Evolutionary conservation across 2,329 filamentous ascomycete species (phyloP).

Genomic region (Byssothecium circinans): DNA sequence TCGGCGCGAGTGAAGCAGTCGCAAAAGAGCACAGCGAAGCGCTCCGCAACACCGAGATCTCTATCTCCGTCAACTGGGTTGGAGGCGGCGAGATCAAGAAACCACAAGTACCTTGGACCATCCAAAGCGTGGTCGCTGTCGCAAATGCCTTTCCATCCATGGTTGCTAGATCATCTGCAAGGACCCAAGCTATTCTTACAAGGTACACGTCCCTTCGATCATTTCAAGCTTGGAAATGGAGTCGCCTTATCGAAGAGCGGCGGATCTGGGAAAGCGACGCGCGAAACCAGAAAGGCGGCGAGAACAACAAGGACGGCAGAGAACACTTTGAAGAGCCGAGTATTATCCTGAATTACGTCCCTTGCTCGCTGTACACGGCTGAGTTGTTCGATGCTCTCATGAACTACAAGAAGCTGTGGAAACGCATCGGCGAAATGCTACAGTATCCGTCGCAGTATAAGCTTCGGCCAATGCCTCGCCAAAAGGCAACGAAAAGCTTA

Average conservation of each 20-base stretch:
- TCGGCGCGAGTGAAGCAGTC: conserved; percentile 26
- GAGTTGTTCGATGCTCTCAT: conserved; percentile 38
- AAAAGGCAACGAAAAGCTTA: conserved; percentile 5
- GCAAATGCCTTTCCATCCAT: conserved; percentile 40
- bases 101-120: conserved; percentile 33
- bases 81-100: conserved; percentile 40
- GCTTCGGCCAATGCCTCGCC: conserved; percentile 7
- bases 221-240: conserved; percentile 36
- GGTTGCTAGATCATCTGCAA: conserved; percentile 33
- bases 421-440: conserved; percentile 29
- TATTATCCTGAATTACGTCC: conserved; percentile 37
- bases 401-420: conserved; percentile 40
- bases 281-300: conserved; percentile 19
- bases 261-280: conserved; percentile 17
- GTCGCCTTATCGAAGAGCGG: conserved; percentile 18
- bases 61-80: conserved; percentile 39
- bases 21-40: conserved; percentile 26
- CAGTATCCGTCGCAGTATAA: conserved; percentile 25
- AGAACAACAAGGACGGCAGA: conserved; percentile 20
- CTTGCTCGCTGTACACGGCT: conserved; percentile 36
- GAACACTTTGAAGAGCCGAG: conserved; percentile 25
- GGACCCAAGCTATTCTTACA: conserved; percentile 34
- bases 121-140: conserved; percentile 32
- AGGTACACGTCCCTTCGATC: conserved; percentile 33
- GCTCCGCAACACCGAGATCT: conserved; percentile 34